Conservation (phyloP, 1,139 yeast genomes). For the Chernovozyma sophiae-reginae region DNA sequence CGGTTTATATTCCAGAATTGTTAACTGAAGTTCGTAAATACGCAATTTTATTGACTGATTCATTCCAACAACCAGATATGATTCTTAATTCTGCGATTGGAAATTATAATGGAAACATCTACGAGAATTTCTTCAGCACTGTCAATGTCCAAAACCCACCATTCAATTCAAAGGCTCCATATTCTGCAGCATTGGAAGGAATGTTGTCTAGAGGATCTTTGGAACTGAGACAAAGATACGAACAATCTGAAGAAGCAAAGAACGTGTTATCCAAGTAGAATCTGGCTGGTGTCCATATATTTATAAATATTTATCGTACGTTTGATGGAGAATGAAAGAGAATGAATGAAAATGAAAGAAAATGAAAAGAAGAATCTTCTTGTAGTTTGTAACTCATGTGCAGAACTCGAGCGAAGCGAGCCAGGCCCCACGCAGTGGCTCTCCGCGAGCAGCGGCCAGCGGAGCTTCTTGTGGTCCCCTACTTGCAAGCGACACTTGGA, state of each 20-base stretch:
- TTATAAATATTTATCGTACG: too few relatives aligned
- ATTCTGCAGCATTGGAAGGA: conserved; percentile 38
- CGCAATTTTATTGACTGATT: conserved; percentile 70
- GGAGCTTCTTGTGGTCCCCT: too few relatives aligned
- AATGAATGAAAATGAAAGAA: too few relatives aligned
- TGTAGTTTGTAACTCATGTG: too few relatives aligned
- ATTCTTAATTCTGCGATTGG: conserved; percentile 78
- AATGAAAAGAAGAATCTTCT: too few relatives aligned
- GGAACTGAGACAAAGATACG: conserved; percentile 39
- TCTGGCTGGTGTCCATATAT: too few relatives aligned
- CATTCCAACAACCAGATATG: conserved; percentile 73
- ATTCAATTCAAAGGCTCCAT: conserved; percentile 50
- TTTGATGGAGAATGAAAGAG: too few relatives aligned
- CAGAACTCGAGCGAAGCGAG: too few relatives aligned
- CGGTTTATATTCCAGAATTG: conserved; percentile 32
- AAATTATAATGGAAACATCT: conserved; percentile 70
- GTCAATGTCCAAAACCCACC: conserved; percentile 46
- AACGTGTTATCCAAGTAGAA: conserved; percentile 1
- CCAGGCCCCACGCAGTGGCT: too few relatives aligned
- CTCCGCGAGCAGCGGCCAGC: too few relatives aligned
- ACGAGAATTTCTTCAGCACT: conserved; percentile 57
- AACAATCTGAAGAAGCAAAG: conserved; percentile 29
- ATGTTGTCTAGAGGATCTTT: conserved; percentile 44
- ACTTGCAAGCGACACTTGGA: too few relatives aligned
- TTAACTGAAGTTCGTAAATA: conserved; percentile 50